Conservation (phyloP, 2,329 filamentous ascomycete species). For the Phyllosticta citrichinensis region DNA sequence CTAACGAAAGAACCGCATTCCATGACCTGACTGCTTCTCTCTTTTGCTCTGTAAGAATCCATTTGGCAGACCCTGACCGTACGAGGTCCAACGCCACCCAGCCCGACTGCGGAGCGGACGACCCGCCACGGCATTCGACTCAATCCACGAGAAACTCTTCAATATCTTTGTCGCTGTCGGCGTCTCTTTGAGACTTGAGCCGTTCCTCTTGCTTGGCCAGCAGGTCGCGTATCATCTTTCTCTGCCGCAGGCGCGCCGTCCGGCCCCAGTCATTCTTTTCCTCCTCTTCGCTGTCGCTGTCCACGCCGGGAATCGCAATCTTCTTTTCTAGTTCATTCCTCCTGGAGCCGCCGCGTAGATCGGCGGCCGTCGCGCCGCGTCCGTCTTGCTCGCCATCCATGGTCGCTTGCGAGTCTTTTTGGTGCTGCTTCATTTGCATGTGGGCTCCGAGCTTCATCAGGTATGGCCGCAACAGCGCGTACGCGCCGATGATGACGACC, state of each 20-base stretch:
- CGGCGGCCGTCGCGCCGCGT: constrained; percentile 21
- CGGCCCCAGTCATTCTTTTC: constrained; percentile 51
- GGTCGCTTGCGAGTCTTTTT: constrained; percentile 33
- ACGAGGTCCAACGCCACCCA: background rate
- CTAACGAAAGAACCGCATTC: background rate
- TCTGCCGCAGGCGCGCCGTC: constrained; percentile 59
- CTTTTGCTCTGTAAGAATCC: background rate
- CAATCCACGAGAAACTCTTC: constrained; percentile 53
- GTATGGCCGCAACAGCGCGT: constrained; percentile 61
- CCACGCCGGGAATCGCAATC: constrained; percentile 42
- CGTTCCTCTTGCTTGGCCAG: constrained; percentile 50
- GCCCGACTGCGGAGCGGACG: background rate
- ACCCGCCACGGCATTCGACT: background rate
- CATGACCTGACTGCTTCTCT: background rate
- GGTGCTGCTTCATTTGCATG: constrained; percentile 53
- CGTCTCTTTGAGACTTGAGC: constrained; percentile 48
- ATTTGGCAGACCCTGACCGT: background rate
- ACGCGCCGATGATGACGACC: constrained; percentile 60
- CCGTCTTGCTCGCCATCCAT: constrained; percentile 25
- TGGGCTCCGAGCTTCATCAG: constrained; percentile 57
- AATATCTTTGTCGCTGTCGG: constrained; percentile 66
- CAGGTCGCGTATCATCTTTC: constrained; percentile 55
- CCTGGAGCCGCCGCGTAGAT: constrained; percentile 19
- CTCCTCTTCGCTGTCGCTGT: constrained; percentile 39
- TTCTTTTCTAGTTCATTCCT: constrained; percentile 32